Evolutionary conservation across 1,284 basidiomycete genomes (phyloP), one percentile per base, ranked within the genome.

Genomic region (Microbotryum intermedium): DNA sequence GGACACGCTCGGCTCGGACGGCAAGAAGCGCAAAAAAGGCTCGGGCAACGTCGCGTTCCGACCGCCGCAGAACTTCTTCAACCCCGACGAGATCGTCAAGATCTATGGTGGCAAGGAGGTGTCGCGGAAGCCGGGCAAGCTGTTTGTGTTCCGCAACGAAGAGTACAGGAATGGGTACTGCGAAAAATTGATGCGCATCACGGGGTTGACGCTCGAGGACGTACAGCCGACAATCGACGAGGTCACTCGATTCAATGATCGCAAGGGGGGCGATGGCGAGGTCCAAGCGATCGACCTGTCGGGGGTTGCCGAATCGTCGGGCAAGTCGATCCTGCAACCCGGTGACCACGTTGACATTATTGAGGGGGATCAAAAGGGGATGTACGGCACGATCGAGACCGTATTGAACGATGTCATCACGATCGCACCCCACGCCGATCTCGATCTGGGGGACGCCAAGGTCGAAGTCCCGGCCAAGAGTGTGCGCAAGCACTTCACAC

Each of bases 331-430:
- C 6, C 78, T 99, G n/a, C 91, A 95, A 72, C 94, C 94, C 0
- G 95, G 94, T 60, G 94, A 99, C 76, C 89, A 94, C 69, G 85
- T 99, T 57, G 94, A 98, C 74, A 91, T 98, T 34, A 92, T 91
- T 69, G 93, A 97, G 74, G 94, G 95, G 46, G 93, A 97, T 75
- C 91, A 97, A 73, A 81, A 88, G 3, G 94, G 95, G 66, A 83
- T 97, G 30, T 84, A 90, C 66, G 95, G 95, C 77, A 83, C 86
- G 4, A 89, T 99, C 34, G 88, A 93, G 63, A 86, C 90, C 57
- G 88, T 98, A 67, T 80, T 83, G 43, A 84, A 87, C 68, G 91
- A 97, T 60, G 82, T 93, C 21, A 88, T 97, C 52, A 85, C 87
- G 2, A 84, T 97, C 68, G 86, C 87, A 9, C 79, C 87, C 26